Conservation (phyloP, 176 grass and related monocot genomes). For the Juncus effusus region DNA sequence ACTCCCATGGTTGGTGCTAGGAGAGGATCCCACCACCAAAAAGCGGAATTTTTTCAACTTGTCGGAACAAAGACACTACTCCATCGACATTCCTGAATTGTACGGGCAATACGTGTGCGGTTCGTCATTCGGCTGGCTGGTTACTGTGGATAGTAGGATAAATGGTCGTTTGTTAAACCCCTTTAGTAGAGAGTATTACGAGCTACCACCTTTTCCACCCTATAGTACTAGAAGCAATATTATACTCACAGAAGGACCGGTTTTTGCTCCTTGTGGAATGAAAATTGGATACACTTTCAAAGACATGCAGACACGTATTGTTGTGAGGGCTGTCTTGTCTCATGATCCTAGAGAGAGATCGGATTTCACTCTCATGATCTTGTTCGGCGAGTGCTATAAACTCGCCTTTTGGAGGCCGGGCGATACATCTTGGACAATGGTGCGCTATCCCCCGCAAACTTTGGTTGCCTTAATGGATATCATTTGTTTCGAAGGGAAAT, state of each 20-base stretch:
- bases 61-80: slow-evolving; percentile 15
- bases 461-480: neutral
- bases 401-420: slow-evolving; percentile 9
- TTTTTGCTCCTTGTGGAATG: no score
- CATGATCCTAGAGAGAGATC: slow-evolving; percentile 13
- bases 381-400: neutral
- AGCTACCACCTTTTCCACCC: slow-evolving; percentile 8
- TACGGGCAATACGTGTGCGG: neutral
- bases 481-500: neutral
- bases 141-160: neutral
- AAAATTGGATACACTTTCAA: neutral
- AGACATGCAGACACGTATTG: neutral
- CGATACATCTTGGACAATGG: neutral
- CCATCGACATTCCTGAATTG: slow-evolving; percentile 13
- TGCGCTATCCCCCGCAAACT: neutral
- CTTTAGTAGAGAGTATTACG: neutral
- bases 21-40: neutral
- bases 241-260: no score
- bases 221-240: neutral
- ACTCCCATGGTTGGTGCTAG: slow-evolving; percentile 24
- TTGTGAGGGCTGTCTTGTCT: neutral
- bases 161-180: neutral
- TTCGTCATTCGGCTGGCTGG: slow-evolving; percentile 15
- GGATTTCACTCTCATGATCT: slow-evolving; percentile 11
- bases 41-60: slow-evolving; percentile 14